Evolutionary conservation across 1,284 basidiomycete genomes (phyloP).

Genomic region (Xerocomus minutiporus): DNA sequence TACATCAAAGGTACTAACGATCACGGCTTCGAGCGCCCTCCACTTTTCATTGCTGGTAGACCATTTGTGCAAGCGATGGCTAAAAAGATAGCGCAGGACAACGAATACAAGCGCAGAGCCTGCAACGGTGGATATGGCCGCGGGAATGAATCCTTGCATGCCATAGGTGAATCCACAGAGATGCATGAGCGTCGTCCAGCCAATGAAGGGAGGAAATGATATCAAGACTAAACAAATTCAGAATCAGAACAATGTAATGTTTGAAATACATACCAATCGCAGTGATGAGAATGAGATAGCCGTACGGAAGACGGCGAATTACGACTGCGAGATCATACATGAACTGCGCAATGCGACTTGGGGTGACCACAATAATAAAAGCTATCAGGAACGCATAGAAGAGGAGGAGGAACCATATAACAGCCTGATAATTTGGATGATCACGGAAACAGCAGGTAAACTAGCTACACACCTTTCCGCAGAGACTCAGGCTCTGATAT

Average conservation of each 20-base stretch:
- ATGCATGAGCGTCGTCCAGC: slow-evolving; percentile 62
- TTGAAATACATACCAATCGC: slow-evolving; percentile 45
- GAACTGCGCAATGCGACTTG: slow-evolving; percentile 61
- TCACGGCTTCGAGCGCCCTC: slow-evolving; percentile 71
- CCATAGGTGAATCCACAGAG: slow-evolving; percentile 82
- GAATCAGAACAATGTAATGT: slow-evolving; percentile 3
- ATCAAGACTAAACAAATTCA: slow-evolving; percentile 45
- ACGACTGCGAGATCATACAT: slow-evolving; percentile 66
- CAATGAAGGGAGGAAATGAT: slow-evolving; percentile 76
- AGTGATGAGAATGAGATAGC: slow-evolving; percentile 55
- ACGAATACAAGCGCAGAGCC: slow-evolving; percentile 69
- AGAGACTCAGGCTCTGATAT: slow-evolving; percentile 21
- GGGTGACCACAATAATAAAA: slow-evolving; percentile 53
- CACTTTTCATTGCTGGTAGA: slow-evolving; percentile 62
- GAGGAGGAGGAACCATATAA: slow-evolving; percentile 26
- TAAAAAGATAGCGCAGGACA: slow-evolving; percentile 58
- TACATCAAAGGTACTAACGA: slow-evolving; percentile 45
- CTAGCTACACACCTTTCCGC: slow-evolving; percentile 21
- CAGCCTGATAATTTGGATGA: slow-evolving; percentile 18
- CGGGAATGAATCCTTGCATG: slow-evolving; percentile 66
- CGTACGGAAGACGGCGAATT: slow-evolving; percentile 55
- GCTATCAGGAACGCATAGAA: slow-evolving; percentile 24
- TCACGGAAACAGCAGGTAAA: slow-evolving; percentile 3
- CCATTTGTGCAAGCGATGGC: slow-evolving; percentile 51
- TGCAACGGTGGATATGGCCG: slow-evolving; percentile 54